Evolutionary conservation across 164 flowering plant genomes (phyloP), one percentile per base, ranked within the genome.

Genomic region (Annona squamosa): DNA sequence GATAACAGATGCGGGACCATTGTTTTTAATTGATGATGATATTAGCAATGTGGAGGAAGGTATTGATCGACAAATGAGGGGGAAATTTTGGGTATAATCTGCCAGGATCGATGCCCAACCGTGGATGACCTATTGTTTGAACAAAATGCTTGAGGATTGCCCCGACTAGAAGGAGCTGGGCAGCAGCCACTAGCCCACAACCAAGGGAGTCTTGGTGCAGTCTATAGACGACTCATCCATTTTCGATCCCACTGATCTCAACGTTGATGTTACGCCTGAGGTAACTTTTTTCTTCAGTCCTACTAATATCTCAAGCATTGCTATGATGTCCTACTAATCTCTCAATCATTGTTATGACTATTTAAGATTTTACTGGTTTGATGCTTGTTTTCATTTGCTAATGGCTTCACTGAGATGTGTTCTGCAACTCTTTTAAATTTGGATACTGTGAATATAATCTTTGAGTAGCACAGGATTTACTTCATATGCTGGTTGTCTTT

Each of bases 181-280:
- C 91, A 56, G 99, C 99, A 37, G 96, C 99, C 77, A n/a, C n/a
- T n/a, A n/a, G n/a, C n/a, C n/a, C n/a, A 95, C 99, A 77, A 95
- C 99, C 16, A 98, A 95, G 76, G 98, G 99, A 9, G 99, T 95
- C 67, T 79, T 93, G 45, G 74, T 91, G 71, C 93, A 90, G 79
- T 90, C 99, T 65, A 85, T 93, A 46, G 99, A 93, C 69, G 98
- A 95, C 9, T 86, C 94, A 7, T 88, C 91, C 64, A 84, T 93
- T 59, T 95, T 95, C 77, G 97, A 95, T 78, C 99, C 99, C n/a
- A 89, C 94, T 65, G 99, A 95, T 84, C 97, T 95, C 41, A 97
- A 93, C 78, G 86, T 95, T 10, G 97, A 95, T 81, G 91, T 95
- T 57, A 95, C 98, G 70, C 98, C 98, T 10, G 97, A 89, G 96